These are phyloP conservation scores for Parastagonospora avenae DNA, from an alignment of 2,329 filamentous ascomycete species.

Conservation along the genomic window DNA sequence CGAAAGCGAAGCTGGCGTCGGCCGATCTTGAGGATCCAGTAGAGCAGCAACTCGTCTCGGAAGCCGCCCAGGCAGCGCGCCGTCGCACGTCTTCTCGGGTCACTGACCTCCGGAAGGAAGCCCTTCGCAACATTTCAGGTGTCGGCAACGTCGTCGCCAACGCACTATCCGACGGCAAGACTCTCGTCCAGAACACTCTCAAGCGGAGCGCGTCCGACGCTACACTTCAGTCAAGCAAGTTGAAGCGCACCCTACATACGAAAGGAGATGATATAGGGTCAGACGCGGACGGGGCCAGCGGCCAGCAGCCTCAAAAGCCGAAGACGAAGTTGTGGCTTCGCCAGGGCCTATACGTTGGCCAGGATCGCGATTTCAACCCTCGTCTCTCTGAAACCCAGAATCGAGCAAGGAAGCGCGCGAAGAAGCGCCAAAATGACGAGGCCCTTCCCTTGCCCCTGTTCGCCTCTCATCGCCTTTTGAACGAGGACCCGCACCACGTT, in stretches of 20 bases:
- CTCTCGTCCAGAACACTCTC: conserved; percentile 35
- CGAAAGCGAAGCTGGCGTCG: conserved; percentile 13
- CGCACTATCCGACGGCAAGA: conserved; percentile 46
- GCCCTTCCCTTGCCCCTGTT: conserved; percentile 79
- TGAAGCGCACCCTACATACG: conserved; percentile 31
- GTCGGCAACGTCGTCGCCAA: conserved; percentile 33
- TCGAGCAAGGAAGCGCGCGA: conserved; percentile 43
- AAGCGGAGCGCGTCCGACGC: conserved; percentile 35
- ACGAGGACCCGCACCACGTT: conserved; percentile 55
- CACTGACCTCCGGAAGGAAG: conserved; percentile 42
- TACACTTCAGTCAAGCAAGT: conserved; percentile 21
- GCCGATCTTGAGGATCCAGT: conserved; percentile 28
- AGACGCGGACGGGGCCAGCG: conserved; percentile 14
- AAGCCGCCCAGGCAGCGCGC: conserved; percentile 39
- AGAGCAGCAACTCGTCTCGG: conserved; percentile 38
- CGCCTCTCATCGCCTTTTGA: conserved; percentile 71
- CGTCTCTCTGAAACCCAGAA: conserved; percentile 55
- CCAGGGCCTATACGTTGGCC: conserved; percentile 87
- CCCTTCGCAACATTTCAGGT: conserved; percentile 36
- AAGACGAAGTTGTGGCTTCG: conserved; percentile 76
- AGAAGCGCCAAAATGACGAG: conserved; percentile 55
- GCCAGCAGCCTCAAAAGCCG: conserved; percentile 30
- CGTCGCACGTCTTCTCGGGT: conserved; percentile 40
- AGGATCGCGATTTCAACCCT: conserved; percentile 55
- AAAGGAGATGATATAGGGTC: conserved; percentile 20